These are phyloP conservation scores for Cucurbita pepo DNA, from an alignment of 306 rosid genomes.

Conservation along the genomic window DNA sequence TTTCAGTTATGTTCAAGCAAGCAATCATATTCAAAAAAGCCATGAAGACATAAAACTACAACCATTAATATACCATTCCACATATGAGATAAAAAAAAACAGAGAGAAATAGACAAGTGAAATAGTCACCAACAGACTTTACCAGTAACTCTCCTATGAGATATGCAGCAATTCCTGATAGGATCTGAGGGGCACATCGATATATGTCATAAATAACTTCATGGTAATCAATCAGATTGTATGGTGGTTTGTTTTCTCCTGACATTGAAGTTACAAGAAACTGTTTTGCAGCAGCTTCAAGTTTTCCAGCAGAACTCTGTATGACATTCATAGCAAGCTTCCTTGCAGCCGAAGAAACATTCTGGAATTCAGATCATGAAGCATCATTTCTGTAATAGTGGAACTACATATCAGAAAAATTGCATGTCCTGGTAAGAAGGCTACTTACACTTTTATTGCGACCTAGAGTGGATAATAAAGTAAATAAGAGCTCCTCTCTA, in stretches of 20 bases:
- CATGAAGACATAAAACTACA: no score
- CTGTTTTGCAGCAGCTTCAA: constrained; percentile 75
- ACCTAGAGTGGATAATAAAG: constrained; percentile 60
- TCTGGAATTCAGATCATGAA: constrained; percentile 38
- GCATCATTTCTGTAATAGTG: not conserved
- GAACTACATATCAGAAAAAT: not conserved
- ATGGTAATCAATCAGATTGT: constrained; percentile 54
- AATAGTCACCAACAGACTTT: constrained; percentile 13
- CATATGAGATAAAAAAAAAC: no score
- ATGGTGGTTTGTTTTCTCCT: constrained; percentile 53
- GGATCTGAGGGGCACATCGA: constrained; percentile 75
- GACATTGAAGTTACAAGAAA: constrained; percentile 76
- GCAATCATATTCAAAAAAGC: no score
- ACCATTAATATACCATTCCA: no score
- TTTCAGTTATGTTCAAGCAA: no score
- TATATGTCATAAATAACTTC: constrained; percentile 79
- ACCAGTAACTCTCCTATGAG: constrained; percentile 95
- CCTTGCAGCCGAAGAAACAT: constrained; percentile 70
- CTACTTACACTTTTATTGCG: constrained; percentile 61
- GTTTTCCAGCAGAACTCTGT: constrained; percentile 66
- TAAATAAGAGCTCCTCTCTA: constrained; percentile 48
- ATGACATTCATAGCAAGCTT: constrained; percentile 96
- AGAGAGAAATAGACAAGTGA: not conserved
- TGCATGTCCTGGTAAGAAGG: constrained; percentile 11
- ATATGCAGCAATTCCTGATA: constrained; percentile 73